Evolutionary conservation across 345 rosid genomes (phyloP).

Genomic region (Populus ilicifolia): DNA sequence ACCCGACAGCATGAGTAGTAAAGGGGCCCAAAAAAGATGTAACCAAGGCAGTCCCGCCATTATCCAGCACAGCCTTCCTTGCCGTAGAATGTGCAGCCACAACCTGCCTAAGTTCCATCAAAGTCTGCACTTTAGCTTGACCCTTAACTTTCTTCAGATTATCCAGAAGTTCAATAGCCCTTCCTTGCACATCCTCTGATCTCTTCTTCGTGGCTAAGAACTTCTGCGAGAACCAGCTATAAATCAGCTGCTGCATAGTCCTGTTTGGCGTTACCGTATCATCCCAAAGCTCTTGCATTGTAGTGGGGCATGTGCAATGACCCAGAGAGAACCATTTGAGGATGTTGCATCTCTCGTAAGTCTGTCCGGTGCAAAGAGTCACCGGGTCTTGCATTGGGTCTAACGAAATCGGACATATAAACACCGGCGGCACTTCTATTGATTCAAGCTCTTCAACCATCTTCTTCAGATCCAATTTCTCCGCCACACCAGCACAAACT

Average conservation of each 20-base stretch:
- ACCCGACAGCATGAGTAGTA: slow-evolving; percentile 68
- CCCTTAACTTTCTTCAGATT: slow-evolving; percentile 62
- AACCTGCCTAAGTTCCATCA: slow-evolving; percentile 56
- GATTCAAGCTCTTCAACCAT: slow-evolving; percentile 60
- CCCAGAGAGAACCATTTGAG: slow-evolving; percentile 70
- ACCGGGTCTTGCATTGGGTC: slow-evolving; percentile 88
- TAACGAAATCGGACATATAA: slow-evolving; percentile 73
- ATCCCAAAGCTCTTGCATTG: slow-evolving; percentile 89
- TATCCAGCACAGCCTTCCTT: slow-evolving; percentile 48
- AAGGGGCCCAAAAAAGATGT: slow-evolving; percentile 59
- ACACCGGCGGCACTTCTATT: slow-evolving; percentile 61
- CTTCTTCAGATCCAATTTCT: slow-evolving; percentile 62
- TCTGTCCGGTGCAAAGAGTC: slow-evolving; percentile 77
- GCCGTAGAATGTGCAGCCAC: slow-evolving; percentile 47
- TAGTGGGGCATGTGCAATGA: slow-evolving; percentile 69
- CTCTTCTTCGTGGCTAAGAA: slow-evolving; percentile 60
- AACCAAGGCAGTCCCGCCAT: slow-evolving; percentile 49
- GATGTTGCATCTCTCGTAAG: slow-evolving; percentile 70
- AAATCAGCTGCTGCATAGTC: slow-evolving; percentile 61
- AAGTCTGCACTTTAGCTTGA: slow-evolving; percentile 58
- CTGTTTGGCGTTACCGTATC: slow-evolving; percentile 58
- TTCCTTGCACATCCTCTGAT: slow-evolving; percentile 67
- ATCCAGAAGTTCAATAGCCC: slow-evolving; percentile 51
- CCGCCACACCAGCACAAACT: slow-evolving; percentile 27
- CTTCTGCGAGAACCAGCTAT: slow-evolving; percentile 67